phyloP scores from a whole-genome alignment of 2,329 filamentous ascomycete genomes.

The Metarhizium brunneum region DNA sequence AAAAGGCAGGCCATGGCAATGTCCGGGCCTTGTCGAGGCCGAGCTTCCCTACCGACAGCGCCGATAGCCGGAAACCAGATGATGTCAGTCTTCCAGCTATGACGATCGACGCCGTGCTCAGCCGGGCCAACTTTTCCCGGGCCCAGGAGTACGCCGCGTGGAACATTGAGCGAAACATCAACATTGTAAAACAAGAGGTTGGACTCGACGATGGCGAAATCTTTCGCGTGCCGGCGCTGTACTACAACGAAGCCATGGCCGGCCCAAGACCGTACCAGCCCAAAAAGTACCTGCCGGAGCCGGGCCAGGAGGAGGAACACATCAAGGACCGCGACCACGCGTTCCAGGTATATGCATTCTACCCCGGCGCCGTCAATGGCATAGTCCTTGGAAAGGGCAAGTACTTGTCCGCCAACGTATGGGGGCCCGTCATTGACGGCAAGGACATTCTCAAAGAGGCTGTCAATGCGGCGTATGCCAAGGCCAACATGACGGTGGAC shows the following conservation, averaged over 20 bases:
- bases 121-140: background rate
- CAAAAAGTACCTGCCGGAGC: background rate
- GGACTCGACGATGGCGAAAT: constrained; percentile 13
- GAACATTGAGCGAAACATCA: constrained; percentile 11
- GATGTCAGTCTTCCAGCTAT: background rate
- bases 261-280: background rate
- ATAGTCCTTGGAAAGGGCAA: constrained; percentile 11
- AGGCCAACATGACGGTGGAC: too few relatives aligned
- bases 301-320: background rate
- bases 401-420: constrained; percentile 14
- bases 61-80: too few relatives aligned
- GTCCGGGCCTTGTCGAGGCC: constrained; percentile 1
- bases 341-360: constrained; percentile 8
- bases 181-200: constrained; percentile 12
- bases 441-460: too few relatives aligned
- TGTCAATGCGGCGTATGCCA: too few relatives aligned
- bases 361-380: constrained; percentile 13
- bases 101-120: constrained; percentile 4
- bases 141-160: constrained; percentile 5
- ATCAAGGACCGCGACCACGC: background rate
- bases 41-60: background rate
- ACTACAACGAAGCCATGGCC: constrained; percentile 1
- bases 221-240: constrained; percentile 14
- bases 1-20: constrained; percentile 15
- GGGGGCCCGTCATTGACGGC: background rate